Evolutionary conservation across 495 filamentous ascomycete genomes (phyloP), one percentile per base, ranked within the genome.

Genomic region (Tetracladium marchalianum): DNA sequence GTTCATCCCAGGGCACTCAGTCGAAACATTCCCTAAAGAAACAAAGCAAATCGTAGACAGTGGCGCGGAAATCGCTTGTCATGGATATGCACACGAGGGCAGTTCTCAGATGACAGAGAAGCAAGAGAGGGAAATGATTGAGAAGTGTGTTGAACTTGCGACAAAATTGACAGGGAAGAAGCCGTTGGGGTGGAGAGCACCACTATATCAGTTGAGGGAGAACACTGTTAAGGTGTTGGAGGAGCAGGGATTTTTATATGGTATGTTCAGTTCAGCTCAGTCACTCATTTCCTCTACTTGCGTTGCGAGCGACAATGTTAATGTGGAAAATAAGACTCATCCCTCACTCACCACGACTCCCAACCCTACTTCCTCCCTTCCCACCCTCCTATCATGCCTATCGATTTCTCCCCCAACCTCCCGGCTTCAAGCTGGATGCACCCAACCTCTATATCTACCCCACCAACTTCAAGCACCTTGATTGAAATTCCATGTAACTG

Each of bases 1-100:
- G 78, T 81, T 80, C 51, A 70, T 82, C 16, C 78, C 78, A 0
- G 77, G 78, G 7, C 78, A 82, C 57, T 76, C 73, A 1, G 66
- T 75, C 43, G 78, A 82, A 49, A 77, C 67, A 11, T 82, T 81
- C 55, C 76, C 74, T 0, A 61, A 67, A 1, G 65, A 75, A 46
- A 70, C 72, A 3, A 63, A 67, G 31, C 61, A 64, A 17, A 75
- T 82, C 32, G 62, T 80, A 3, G 67, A 73, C 0, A 69, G 68
- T 17, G 76, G 76, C 3, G 67, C 64, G n/a, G 78, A 82, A 52
- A 70, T 81, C 35, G 78, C 67, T 0, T 62, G 77, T 9, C 78
- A 82, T 53, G 77, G 78, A 27, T 82, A 82, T 54, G 68, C 71
- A 11, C 76, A 79, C 47, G 76, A 81, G 52, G 72, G 75, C 11